Evolutionary conservation across 225 moss, liverwort and hornwort genomes (phyloP).

Genomic region (Neckera pumila): DNA sequence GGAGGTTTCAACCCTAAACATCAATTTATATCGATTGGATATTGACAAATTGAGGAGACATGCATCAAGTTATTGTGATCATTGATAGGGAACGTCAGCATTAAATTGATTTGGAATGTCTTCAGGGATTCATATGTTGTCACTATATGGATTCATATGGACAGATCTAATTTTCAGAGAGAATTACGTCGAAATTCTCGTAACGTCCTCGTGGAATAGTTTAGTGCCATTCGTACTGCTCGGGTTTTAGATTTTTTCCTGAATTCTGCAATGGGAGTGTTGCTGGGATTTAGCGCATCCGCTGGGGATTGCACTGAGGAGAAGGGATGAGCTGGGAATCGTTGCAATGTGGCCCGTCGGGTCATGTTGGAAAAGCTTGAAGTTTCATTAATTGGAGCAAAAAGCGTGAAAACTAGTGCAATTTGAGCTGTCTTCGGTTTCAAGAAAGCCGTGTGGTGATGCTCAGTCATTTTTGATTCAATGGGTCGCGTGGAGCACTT

Average conservation of each 20-base stretch:
- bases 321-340: not conserved
- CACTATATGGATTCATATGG: no score
- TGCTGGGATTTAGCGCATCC: not conserved
- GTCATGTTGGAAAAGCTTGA: not conserved
- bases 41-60: not conserved
- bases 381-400: not conserved
- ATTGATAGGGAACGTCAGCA: not conserved
- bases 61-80: not conserved
- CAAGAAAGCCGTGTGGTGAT: not conserved
- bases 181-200: not conserved
- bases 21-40: not conserved
- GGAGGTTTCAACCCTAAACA: not conserved
- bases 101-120: not conserved
- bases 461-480: not conserved
- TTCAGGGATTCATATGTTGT: not conserved
- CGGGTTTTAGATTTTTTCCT: not conserved
- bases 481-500: not conserved
- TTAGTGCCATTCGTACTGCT: not conserved
- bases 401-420: not conserved
- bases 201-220: not conserved
- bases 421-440: not conserved
- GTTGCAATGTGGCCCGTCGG: not conserved
- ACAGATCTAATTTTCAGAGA: not conserved
- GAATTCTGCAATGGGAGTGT: not conserved
- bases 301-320: not conserved